Conservation (phyloP, 2,329 filamentous ascomycete species). For the Diplodia seriata region DNA sequence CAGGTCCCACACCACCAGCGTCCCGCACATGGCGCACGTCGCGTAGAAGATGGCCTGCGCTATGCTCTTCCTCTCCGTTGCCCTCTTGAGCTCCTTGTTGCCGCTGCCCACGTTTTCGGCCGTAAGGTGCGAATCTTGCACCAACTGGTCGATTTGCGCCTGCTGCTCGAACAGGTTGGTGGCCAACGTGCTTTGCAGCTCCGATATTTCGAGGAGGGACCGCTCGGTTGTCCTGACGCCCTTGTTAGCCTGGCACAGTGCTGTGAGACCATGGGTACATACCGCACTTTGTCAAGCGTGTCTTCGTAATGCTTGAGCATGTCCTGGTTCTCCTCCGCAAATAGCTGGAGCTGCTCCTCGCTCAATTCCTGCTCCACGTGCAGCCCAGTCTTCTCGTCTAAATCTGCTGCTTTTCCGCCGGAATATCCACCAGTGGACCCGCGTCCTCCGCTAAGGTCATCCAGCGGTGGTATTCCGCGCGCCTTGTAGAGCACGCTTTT, state of each 20-base stretch:
- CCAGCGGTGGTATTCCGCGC: slow-evolving; percentile 45
- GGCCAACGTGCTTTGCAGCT: slow-evolving; percentile 87
- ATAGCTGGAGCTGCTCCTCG: slow-evolving; percentile 87
- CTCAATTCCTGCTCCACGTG: slow-evolving; percentile 68
- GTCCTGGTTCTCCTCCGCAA: slow-evolving; percentile 89
- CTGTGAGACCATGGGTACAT: slow-evolving; percentile 51
- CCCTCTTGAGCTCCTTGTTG: slow-evolving; percentile 89
- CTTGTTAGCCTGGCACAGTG: slow-evolving; percentile 10
- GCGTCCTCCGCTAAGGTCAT: not conserved
- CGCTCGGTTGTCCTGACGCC: slow-evolving; percentile 80
- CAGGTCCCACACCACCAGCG: slow-evolving; percentile 58
- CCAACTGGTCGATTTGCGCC: slow-evolving; percentile 86
- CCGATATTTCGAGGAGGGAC: slow-evolving; percentile 89
- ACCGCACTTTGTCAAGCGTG: slow-evolving; percentile 93
- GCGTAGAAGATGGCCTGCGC: slow-evolving; percentile 58
- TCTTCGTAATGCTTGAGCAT: slow-evolving; percentile 94
- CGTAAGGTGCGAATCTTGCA: slow-evolving; percentile 81
- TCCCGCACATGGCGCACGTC: slow-evolving; percentile 55
- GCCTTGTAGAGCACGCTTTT: slow-evolving; percentile 82
- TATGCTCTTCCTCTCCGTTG: slow-evolving; percentile 63
- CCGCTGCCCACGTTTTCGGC: slow-evolving; percentile 86
- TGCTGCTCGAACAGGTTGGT: slow-evolving; percentile 85
- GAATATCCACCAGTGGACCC: slow-evolving; percentile 33
- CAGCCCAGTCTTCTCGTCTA: slow-evolving; percentile 39
- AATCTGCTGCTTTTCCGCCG: slow-evolving; percentile 38